Conservation (phyloP, 2,329 filamentous ascomycete genomes). For the Colletotrichum phormii region DNA sequence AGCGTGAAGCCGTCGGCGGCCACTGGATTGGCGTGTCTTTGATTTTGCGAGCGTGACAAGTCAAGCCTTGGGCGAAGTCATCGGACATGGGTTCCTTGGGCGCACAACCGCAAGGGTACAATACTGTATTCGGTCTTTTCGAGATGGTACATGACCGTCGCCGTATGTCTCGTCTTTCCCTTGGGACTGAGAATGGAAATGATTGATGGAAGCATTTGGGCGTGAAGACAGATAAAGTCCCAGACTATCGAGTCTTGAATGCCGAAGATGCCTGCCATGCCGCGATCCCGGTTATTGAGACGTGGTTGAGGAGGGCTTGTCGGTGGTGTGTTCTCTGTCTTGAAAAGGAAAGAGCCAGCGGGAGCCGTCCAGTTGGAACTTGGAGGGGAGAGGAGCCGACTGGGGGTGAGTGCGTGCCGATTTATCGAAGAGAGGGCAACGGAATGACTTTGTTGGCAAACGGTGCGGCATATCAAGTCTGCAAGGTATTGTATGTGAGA, state of each 20-base stretch:
- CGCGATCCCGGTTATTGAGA: not conserved
- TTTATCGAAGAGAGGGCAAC: not conserved
- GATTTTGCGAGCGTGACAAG: slow-evolving; percentile 33
- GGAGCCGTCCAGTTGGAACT: slow-evolving; percentile 12
- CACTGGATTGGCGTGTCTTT: slow-evolving; percentile 27
- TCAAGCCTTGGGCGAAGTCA: slow-evolving; percentile 22
- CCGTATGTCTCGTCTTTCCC: not conserved
- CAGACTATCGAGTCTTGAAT: not conserved
- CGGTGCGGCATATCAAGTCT: not conserved
- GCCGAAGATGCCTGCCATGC: not conserved
- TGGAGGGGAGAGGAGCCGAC: not conserved
- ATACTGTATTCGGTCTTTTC: not conserved
- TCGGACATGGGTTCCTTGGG: not conserved
- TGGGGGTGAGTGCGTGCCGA: not conserved
- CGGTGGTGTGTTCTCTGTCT: slow-evolving; percentile 22
- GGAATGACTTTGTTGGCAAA: not conserved
- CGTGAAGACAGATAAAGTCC: not conserved
- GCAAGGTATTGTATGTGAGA: not conserved
- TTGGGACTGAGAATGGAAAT: not conserved
- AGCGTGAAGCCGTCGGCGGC: slow-evolving; percentile 25
- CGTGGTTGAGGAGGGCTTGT: not conserved
- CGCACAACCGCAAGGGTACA: not conserved
- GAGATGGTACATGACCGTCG: not conserved
- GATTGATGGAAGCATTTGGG: not conserved
- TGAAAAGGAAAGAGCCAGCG: slow-evolving; percentile 17